phyloP scores from a whole-genome alignment of 2,329 filamentous ascomycete species.

The Neoascochyta sp. region DNA sequence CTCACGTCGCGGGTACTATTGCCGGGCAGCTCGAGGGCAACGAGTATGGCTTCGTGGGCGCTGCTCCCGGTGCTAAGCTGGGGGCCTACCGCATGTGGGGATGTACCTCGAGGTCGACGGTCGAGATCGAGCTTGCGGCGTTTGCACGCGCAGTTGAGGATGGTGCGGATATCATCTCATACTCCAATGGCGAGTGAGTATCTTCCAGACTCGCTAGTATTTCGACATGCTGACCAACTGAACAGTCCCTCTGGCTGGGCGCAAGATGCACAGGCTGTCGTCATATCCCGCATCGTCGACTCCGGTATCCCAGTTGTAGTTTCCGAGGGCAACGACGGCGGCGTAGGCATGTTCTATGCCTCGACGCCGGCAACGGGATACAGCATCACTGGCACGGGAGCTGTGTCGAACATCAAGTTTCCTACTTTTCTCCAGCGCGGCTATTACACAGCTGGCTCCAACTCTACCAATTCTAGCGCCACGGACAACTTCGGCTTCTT shows the following conservation, averaged over 20 bases:
- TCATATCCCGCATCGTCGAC: conserved; percentile 43
- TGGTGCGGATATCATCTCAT: conserved; percentile 36
- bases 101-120: conserved; percentile 7
- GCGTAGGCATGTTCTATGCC: conserved; percentile 48
- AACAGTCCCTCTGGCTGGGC: conserved; percentile 25
- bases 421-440: conserved; percentile 25
- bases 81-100: conserved; percentile 18
- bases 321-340: conserved; percentile 52
- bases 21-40: conserved; percentile 52
- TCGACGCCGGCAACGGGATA: conserved; percentile 42
- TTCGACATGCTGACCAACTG: conserved; percentile 1
- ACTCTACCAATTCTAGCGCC: conserved; percentile 21
- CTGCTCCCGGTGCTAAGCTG: conserved; percentile 18
- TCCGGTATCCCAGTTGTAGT: conserved; percentile 51
- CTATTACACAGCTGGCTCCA: conserved; percentile 31
- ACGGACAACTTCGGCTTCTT: conserved; percentile 29
- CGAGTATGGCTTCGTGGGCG: conserved; percentile 14
- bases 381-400: conserved; percentile 46
- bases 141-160: conserved; percentile 53
- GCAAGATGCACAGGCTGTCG: conserved; percentile 40
- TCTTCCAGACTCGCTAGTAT: background rate
- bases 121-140: conserved; percentile 12
- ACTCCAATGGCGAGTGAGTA: conserved; percentile 11
- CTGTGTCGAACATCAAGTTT: conserved; percentile 40
- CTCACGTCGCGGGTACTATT: conserved; percentile 54